Conservation (phyloP, 2,329 filamentous ascomycete genomes). For the Neonectria neomacrospora region DNA sequence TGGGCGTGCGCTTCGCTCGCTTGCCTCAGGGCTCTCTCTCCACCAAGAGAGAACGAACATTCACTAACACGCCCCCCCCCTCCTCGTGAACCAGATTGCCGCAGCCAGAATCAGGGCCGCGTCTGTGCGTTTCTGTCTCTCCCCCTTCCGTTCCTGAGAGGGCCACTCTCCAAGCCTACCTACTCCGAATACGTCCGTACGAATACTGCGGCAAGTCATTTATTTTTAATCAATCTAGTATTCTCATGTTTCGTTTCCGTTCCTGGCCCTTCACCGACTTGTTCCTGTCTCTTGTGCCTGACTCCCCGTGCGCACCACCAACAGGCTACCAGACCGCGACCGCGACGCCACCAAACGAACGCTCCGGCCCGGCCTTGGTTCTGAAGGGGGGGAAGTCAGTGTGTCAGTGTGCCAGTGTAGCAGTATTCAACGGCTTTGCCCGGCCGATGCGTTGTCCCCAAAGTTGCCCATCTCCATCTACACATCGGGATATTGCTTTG, state of each 20-base stretch:
- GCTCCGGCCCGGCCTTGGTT: not conserved
- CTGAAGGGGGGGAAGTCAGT: not conserved
- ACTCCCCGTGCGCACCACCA: not conserved
- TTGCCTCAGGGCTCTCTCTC: not conserved
- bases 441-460: constrained; percentile 1
- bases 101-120: not conserved
- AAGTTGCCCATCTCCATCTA: not conserved
- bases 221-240: not conserved
- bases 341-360: not conserved
- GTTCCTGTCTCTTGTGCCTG: constrained; percentile 12
- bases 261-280: constrained; percentile 16
- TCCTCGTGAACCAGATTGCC: not conserved
- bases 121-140: not conserved
- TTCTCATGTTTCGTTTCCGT: not conserved
- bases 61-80: no score
- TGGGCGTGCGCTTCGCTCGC: constrained; percentile 1
- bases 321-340: not conserved
- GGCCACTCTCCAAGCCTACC: no score
- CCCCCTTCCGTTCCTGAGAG: not conserved
- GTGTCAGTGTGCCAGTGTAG: not conserved
- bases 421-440: not conserved
- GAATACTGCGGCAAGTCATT: not conserved
- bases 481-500: not conserved
- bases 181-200: not conserved
- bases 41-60: not conserved